Evolutionary conservation across 2,329 filamentous ascomycete genomes (phyloP).

Genomic region (Xylaria sp.): DNA sequence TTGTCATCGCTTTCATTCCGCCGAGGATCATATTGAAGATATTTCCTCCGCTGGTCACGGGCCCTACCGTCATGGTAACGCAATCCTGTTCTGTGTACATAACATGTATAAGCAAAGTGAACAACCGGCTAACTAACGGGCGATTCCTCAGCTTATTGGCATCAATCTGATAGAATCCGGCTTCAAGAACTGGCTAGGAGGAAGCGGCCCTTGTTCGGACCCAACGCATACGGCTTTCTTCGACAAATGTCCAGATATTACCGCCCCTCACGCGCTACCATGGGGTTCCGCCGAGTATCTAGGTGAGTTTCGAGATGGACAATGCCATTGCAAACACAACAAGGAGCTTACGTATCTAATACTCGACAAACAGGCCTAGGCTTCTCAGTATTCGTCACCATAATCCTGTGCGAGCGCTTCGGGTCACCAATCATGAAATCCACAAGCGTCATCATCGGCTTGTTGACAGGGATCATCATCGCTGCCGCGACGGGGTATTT

Average conservation of each 20-base stretch:
- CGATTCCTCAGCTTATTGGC: conserved; percentile 67
- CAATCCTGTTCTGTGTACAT: background rate
- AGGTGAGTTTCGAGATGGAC: conserved; percentile 52
- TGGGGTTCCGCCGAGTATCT: conserved; percentile 85
- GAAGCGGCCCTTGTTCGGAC: conserved; percentile 68
- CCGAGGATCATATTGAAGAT: conserved; percentile 74
- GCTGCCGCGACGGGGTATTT: conserved; percentile 83
- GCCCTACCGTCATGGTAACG: conserved; percentile 68
- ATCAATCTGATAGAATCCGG: conserved; percentile 76
- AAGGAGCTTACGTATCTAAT: conserved; percentile 2
- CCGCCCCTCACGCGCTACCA: conserved; percentile 75
- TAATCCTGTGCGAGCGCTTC: conserved; percentile 83
- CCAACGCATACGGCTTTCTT: conserved; percentile 65
- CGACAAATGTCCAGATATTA: conserved; percentile 71
- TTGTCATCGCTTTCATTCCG: conserved; percentile 78
- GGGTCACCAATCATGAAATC: conserved; percentile 88
- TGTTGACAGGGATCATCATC: conserved; percentile 81
- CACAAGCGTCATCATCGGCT: conserved; percentile 77
- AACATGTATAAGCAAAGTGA: background rate
- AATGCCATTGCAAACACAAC: too few relatives aligned
- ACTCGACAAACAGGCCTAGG: conserved; percentile 63
- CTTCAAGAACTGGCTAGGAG: conserved; percentile 82
- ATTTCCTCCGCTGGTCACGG: conserved; percentile 82
- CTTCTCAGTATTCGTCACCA: conserved; percentile 81
- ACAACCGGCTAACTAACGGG: background rate